A percentile compares a stretch with the other conserved stretches of the same genome.
phyloP scores from a whole-genome alignment of 2,329 filamentous ascomycete species.

The Ophiosphaerella narmari region DNA sequence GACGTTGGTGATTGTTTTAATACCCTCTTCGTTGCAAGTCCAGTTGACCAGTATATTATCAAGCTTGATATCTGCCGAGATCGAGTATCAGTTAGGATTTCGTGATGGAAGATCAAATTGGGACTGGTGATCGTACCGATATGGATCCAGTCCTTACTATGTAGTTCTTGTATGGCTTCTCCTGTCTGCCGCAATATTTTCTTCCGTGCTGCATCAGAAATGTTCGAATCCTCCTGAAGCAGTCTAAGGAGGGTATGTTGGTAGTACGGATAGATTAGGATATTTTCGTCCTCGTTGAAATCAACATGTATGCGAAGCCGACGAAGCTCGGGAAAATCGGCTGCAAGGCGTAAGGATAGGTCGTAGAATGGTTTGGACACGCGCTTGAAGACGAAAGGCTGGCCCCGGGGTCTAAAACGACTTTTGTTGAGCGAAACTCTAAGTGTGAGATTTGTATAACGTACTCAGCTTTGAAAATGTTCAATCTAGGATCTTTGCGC shows the following conservation, averaged over 20 bases:
- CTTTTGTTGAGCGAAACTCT: neutral
- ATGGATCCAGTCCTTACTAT: conserved; percentile 45
- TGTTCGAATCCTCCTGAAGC: conserved; percentile 37
- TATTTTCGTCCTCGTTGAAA: conserved; percentile 37
- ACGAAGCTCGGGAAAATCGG: conserved; percentile 37
- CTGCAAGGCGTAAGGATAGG: conserved; percentile 38
- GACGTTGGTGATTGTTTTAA: conserved; percentile 39
- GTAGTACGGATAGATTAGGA: conserved; percentile 46
- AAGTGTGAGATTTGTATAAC: neutral
- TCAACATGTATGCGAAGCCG: conserved; percentile 46
- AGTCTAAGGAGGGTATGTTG: conserved; percentile 40
- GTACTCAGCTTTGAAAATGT: conserved; percentile 45
- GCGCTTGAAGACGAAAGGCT: conserved; percentile 43
- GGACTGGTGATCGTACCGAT: conserved; percentile 17
- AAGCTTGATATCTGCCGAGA: conserved; percentile 45
- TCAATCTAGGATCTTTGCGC: conserved; percentile 29
- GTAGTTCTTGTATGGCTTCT: conserved; percentile 45
- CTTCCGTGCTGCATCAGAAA: conserved; percentile 34
- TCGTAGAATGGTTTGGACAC: conserved; percentile 39
- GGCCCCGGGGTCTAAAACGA: conserved; percentile 29
- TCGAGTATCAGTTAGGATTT: conserved; percentile 25
- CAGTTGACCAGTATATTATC: conserved; percentile 48
- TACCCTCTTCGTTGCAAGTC: conserved; percentile 38
- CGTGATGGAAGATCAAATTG: neutral
- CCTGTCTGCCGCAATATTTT: conserved; percentile 41